phyloP scores from a whole-genome alignment of 2,329 filamentous ascomycete genomes.

The Nannizziopsis barbatae region DNA sequence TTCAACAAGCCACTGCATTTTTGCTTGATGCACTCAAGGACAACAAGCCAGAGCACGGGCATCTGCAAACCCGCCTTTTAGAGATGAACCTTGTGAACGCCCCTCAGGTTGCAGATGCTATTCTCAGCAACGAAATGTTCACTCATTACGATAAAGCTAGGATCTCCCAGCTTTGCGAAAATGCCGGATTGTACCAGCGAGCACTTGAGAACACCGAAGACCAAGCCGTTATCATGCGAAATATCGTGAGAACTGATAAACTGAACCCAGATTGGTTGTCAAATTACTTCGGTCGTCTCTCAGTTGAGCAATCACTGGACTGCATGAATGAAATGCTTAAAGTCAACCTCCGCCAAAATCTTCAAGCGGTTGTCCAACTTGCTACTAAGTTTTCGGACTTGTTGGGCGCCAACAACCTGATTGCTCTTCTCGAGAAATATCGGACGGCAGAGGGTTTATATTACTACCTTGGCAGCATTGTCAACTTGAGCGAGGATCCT shows the following conservation, averaged over 20 bases:
- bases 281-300: constrained; percentile 85
- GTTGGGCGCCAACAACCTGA: constrained; percentile 72
- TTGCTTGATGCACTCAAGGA: constrained; percentile 88
- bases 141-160: constrained; percentile 87
- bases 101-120: constrained; percentile 93
- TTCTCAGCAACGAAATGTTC: constrained; percentile 97
- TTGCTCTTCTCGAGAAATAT: constrained; percentile 94
- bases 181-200: constrained; percentile 74
- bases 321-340: constrained; percentile 95
- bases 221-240: constrained; percentile 78
- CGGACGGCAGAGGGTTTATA: constrained; percentile 93
- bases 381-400: constrained; percentile 97
- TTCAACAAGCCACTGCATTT: constrained; percentile 97
- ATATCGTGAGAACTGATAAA: constrained; percentile 70
- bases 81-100: constrained; percentile 98
- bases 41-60: constrained; percentile 85
- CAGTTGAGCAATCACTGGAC: constrained; percentile 87
- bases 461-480: constrained; percentile 95
- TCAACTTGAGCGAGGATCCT: constrained; percentile 88
- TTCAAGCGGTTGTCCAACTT: constrained; percentile 88
- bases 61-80: constrained; percentile 83
- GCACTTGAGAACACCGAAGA: constrained; percentile 94
- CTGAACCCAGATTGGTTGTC: constrained; percentile 84
- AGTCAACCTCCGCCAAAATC: constrained; percentile 89
- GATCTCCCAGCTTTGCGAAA: constrained; percentile 83